phyloP scores from a whole-genome alignment of 305 asterid species.

The Fraxinus sp. region DNA sequence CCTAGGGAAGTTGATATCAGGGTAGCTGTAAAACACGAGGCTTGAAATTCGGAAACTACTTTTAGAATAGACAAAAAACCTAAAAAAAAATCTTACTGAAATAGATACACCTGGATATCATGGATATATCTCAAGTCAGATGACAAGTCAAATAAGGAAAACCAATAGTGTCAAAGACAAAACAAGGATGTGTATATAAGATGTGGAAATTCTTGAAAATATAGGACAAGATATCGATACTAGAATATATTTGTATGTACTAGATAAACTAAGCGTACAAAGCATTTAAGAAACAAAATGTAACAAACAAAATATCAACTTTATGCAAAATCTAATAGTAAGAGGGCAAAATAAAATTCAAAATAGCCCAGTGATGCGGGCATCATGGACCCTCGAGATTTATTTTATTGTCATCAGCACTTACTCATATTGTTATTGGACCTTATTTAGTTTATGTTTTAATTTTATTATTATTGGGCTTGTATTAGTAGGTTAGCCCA shows the following conservation, averaged over 20 bases:
- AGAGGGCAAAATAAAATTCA: background rate
- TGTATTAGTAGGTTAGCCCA: too few relatives aligned
- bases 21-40: background rate
- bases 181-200: background rate
- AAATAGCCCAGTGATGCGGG: background rate
- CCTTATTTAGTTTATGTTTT: too few relatives aligned
- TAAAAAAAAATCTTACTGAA: background rate
- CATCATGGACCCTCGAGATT: too few relatives aligned
- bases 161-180: background rate
- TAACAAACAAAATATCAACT: background rate
- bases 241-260: background rate
- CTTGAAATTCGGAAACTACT: background rate
- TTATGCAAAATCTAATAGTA: background rate
- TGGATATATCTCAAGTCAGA: background rate
- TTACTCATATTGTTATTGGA: too few relatives aligned
- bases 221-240: background rate
- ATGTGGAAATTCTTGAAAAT: conserved; percentile 3
- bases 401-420: too few relatives aligned
- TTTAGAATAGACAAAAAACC: background rate
- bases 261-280: background rate
- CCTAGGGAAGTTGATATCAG: background rate
- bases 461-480: too few relatives aligned
- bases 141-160: background rate
- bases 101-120: background rate
- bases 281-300: background rate